Base-by-base conservation (phyloP, 2,329 filamentous ascomycete genomes). In the Arachnomyces sp. region DNA sequence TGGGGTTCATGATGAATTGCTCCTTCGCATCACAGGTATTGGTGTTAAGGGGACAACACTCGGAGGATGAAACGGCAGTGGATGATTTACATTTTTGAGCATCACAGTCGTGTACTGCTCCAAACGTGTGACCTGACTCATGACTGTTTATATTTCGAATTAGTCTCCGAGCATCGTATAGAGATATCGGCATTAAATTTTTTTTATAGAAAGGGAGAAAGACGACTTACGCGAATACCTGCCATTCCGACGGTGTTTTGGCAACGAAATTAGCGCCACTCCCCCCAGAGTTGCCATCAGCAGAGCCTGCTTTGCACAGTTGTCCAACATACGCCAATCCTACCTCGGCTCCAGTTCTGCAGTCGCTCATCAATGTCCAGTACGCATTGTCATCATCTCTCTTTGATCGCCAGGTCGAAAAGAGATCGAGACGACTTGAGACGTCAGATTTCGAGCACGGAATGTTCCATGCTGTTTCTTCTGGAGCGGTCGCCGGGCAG, bases 1-100 rank as follows among this genome's bases (percentile, higher is more conserved):
- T 92, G 0, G 92, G 92, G 59, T 96, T 96, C 92, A 98, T 98
- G 63, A 98, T 88, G 65, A 80, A 98, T 44, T 74, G 64, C n/a
- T 77, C 82, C 31, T 73, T 68, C 15, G 92, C 92, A 61, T 93
- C 72, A 61, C 92, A 98, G 0, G 67, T 72, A 31, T 46, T 60
- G 7, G 68, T 55, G 51, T 73, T 84, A 6, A 95, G 69, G 0
- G 89, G 92, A 53, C 92, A 98, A 62, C 92, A 98, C 56, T 80
- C 75, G 31, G 80, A 78, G 1, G 77, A 68, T 40, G 65, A 71
- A 48, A 80, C 73, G 2, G 67, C 66, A 33, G 77, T 76, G 14
- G 76, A 72, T 44, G 86, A 73, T 5, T 56, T 53, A 58, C 90
- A 96, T 2, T 82, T 75, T n/a, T 63, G 46, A 0, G 69, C 58